Evolutionary conservation across 768 basidiomycete species (phyloP), one percentile per base, ranked within the genome.

Genomic region (Pisolithus tinctorius): DNA sequence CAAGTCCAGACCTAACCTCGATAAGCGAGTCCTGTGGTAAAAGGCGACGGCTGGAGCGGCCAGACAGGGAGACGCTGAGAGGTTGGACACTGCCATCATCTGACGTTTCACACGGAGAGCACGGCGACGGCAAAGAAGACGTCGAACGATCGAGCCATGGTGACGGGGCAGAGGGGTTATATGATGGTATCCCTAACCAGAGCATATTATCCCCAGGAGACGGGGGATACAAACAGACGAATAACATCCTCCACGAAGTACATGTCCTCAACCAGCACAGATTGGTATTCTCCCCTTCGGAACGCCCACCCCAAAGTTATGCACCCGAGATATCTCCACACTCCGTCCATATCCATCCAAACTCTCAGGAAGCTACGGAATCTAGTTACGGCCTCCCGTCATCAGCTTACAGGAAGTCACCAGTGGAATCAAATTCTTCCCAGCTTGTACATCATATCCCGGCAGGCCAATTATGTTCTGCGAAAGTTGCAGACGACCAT

Each of bases 261-360:
- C 88, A 90, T 58, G 73, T 80, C 37, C 73, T 83, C 23, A 76
- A 85, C 56, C 80, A 84, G 49, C 83, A 86, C 59, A 75, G 86
- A 46, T 69, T 80, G 31, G 52, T 81, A 25, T 81, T 71, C 48
- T 52, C 58, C 6, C 51, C 58, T 26, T 34, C 55, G 4, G 45
- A 31, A 29, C n/a, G 3, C 45, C 48, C 25, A 20, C 42, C 51
- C 45, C 13, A 50, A 23, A 37, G 29, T 38, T n/a, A 25, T 34
- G 20, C 46, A 11, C 25, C 17, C 11, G 41, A 30, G 36, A 36
- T 39, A 29, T 27, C 46, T 16, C 37, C 31, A 45, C 53, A 31
- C 14, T 17, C 47, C 39, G 23, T 38, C 1, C 41, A 52, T 30
- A 6, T 27, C 11, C 45, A 53, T 45, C 25, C 26, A 39, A 41